A percentile compares a stretch with the other conserved stretches of the same genome.
Evolutionary conservation across 2,329 filamentous ascomycete species (phyloP).

Genomic region (Penicillium sp.): DNA sequence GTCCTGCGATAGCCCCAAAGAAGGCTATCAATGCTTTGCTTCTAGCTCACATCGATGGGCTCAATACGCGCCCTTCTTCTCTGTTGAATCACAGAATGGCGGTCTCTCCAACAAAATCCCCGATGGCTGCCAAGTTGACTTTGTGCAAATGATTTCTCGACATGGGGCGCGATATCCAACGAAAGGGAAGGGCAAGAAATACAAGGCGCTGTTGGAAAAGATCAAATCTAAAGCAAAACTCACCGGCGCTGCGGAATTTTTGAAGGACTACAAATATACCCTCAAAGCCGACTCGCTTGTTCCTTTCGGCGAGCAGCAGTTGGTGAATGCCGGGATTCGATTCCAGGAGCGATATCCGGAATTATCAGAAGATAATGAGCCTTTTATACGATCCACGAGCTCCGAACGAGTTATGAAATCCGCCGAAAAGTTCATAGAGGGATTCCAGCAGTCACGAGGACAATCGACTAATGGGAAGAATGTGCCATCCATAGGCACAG

Average conservation of each 20-base stretch:
- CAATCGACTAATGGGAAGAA: constrained; percentile 32
- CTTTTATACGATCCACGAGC: constrained; percentile 67
- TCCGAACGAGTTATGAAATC: constrained; percentile 68
- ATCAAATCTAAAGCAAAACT: constrained; percentile 59
- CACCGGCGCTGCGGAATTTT: constrained; percentile 51
- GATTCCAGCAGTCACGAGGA: constrained; percentile 57
- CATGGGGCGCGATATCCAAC: constrained; percentile 84
- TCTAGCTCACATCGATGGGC: not conserved
- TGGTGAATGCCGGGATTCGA: constrained; percentile 67
- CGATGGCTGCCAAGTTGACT: constrained; percentile 30
- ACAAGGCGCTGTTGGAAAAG: constrained; percentile 48
- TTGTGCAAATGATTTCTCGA: constrained; percentile 73
- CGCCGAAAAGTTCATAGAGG: constrained; percentile 67
- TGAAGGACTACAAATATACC: constrained; percentile 59
- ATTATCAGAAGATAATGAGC: constrained; percentile 54
- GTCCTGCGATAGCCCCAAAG: not conserved
- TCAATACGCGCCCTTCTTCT: not conserved
- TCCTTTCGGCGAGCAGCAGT: constrained; percentile 59
- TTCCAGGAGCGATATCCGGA: constrained; percentile 68
- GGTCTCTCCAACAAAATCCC: not conserved
- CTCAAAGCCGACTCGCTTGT: constrained; percentile 68
- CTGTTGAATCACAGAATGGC: not conserved
- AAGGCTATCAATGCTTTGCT: not conserved
- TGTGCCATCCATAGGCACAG: not conserved
- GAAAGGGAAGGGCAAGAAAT: constrained; percentile 56